Base-by-base conservation (phyloP, 129 eudicot species). In the Pulicaria dysenterica region DNA sequence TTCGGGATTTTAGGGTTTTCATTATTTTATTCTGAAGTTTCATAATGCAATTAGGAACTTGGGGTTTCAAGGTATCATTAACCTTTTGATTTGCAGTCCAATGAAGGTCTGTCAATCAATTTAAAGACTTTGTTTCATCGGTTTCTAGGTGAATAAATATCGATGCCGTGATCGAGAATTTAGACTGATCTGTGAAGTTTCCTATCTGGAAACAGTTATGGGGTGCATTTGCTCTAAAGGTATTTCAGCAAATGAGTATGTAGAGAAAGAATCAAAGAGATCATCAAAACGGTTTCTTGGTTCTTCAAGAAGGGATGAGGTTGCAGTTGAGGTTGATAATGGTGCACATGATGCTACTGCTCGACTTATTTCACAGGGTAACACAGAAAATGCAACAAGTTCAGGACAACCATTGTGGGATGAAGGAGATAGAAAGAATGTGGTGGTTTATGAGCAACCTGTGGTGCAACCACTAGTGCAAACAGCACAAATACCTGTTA, bases 141-240 rank as follows among this genome's bases (percentile, higher is more conserved):
- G 54, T 42, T 64, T 64, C 11, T 36, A 38, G 51, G 62, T 59
- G 65, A 59, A 59, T 59, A 16, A 14, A 55, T 8, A 19, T 7
- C 11, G 40, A 56, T 56, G 40, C 7, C 31, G 31, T 51, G n/a
- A 37, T 64, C 70, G 50, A 14, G 44, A 53, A 37, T 41, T 69
- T 69, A 53, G 15, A 63, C 46, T 72, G 73, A 38, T 31, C 43
- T 69, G 11, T 59, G 37, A 45, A 69, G 81, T 77, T 83, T 74
- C 73, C 76, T 66, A 64, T 54, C 56, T 66, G 60, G 60, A 59
- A 67, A 48, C 65, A 75, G 79, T 73, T 38, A 90, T 87, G 94
- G 96, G 96, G 43, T 90, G 96, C 83, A 76, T 88, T 80, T 87
- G 97, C 86, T 81, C 97, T 7, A 88, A 87, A 84, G 95, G 97